Conservation (phyloP, 2,329 filamentous ascomycete genomes). For the Trichoderma atroviride region DNA sequence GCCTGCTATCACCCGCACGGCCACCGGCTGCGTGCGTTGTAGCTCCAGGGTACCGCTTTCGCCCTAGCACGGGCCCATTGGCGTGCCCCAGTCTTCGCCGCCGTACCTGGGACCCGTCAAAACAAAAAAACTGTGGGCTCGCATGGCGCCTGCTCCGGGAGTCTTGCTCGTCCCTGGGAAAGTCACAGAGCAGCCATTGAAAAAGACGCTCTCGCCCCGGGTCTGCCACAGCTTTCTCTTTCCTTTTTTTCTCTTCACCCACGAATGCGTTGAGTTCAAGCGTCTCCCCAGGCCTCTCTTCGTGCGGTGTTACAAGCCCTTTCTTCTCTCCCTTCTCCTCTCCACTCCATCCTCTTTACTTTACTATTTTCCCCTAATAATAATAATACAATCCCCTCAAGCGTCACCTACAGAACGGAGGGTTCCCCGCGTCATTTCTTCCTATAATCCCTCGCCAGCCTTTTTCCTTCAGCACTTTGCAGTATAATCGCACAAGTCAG, state of each 20-base stretch:
- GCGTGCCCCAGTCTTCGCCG: slow-evolving; percentile 25
- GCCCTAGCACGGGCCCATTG: slow-evolving; percentile 23
- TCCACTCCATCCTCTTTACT: slow-evolving; percentile 23
- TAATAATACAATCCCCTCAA: slow-evolving; percentile 26
- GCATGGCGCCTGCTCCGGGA: slow-evolving; percentile 24
- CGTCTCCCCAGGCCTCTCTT: slow-evolving; percentile 39
- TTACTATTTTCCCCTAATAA: slow-evolving; percentile 25
- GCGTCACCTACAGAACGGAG: slow-evolving; percentile 8
- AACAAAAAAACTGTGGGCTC: slow-evolving; percentile 7
- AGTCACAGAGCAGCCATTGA: slow-evolving; percentile 38
- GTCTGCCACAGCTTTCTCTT: slow-evolving; percentile 31
- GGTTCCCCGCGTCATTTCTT: slow-evolving; percentile 25
- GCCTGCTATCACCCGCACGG: slow-evolving; percentile 20
- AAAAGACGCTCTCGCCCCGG: slow-evolving; percentile 45
- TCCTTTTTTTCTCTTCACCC: slow-evolving; percentile 49
- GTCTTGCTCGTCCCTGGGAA: slow-evolving; percentile 28
- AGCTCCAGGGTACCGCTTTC: slow-evolving; percentile 26
- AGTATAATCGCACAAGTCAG: slow-evolving; percentile 1
- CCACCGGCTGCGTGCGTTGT: slow-evolving; percentile 21
- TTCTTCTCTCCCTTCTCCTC: slow-evolving; percentile 26
- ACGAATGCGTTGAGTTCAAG: slow-evolving; percentile 53
- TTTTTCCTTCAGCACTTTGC: slow-evolving; percentile 27
- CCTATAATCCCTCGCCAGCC: slow-evolving; percentile 23
- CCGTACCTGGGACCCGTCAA: slow-evolving; percentile 24
- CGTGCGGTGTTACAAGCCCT: slow-evolving; percentile 48